A percentile compares a stretch with the other conserved stretches of the same genome.
Evolutionary conservation across 2,329 filamentous ascomycete genomes (phyloP).

Genomic region (Scorias spongiosa): DNA sequence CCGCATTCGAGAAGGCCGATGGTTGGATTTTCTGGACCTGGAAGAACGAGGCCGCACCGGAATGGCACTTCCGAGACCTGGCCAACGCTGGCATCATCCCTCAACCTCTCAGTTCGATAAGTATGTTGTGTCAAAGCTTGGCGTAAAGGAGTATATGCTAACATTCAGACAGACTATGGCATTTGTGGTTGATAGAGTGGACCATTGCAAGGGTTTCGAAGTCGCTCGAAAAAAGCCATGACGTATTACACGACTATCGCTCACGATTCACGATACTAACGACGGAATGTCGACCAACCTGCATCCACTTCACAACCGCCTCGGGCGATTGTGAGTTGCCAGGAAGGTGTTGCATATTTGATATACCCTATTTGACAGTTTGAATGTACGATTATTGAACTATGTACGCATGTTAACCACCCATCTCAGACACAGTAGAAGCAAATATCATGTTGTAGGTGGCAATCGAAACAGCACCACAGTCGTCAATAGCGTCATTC

Average conservation of each 20-base stretch:
- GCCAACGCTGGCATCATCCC: constrained; percentile 24
- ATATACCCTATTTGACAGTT: no score
- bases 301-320: no score
- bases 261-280: not conserved
- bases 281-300: not conserved
- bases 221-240: not conserved
- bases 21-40: constrained; percentile 38
- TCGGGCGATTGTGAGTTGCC: no score
- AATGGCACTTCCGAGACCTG: constrained; percentile 34
- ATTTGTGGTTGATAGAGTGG: constrained; percentile 3
- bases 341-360: no score
- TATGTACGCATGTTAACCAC: no score
- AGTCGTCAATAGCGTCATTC: no score
- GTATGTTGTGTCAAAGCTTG: constrained; percentile 6
- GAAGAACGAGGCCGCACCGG: constrained; percentile 34
- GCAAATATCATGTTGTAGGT: no score
- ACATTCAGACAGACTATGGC: constrained; percentile 3
- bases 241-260: not conserved
- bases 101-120: constrained; percentile 9
- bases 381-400: no score
- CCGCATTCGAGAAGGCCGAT: constrained; percentile 31
- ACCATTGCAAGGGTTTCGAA: not conserved
- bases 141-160: not conserved
- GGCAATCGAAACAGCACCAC: no score
- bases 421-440: no score